Evolutionary conservation across 2,329 filamentous ascomycete species (phyloP), one percentile per base, ranked within the genome.

Genomic region (Escovopsis weberi): DNA sequence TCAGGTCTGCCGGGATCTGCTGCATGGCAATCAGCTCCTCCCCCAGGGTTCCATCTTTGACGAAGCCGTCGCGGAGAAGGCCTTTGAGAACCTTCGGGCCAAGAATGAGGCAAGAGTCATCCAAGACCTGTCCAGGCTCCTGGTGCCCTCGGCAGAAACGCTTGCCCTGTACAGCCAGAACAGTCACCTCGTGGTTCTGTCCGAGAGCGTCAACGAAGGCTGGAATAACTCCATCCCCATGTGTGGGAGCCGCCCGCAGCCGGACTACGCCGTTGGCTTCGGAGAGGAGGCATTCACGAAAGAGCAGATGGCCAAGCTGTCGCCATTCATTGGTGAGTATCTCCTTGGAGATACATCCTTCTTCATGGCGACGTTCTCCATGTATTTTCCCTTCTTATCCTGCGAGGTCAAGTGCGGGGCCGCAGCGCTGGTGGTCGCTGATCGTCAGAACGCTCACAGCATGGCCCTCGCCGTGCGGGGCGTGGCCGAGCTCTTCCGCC

Each of bases 321-420:
- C 51, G 6, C 59, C 60, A 6, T 63, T 62, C 38, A 49, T 66
- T 40, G 56, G 59, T 42, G 50, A 64, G 32, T 53, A 54, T 8
- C 36, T 57, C 26, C 34, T 40, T 28, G 53, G 54, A 12, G 55
- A 64, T 43, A 50, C 51, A 40, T 70, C 60, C 18, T 61, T 53
- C 47, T 68, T 70, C 42, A 64, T 67, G 56, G 61, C 50, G 8
- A 72, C 64, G 10, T 64, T 59, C 42, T 53, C 61, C 5, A 69
- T 71, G 57, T 67, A 64, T 54, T 70, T 74, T 47, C 66, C 66
- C 3, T 73, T 71, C 47, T 54, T 73, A 0, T 62, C 63, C 0
- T 67, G 61, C 50, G 64, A 73, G 50, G 65, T 70, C 1, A 69
- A 70, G 51, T 67, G 61, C 45, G 59, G 64, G 37, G 51, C 53